Base-by-base conservation (phyloP, 805 yeast species). In the Saitoella complicata region DNA sequence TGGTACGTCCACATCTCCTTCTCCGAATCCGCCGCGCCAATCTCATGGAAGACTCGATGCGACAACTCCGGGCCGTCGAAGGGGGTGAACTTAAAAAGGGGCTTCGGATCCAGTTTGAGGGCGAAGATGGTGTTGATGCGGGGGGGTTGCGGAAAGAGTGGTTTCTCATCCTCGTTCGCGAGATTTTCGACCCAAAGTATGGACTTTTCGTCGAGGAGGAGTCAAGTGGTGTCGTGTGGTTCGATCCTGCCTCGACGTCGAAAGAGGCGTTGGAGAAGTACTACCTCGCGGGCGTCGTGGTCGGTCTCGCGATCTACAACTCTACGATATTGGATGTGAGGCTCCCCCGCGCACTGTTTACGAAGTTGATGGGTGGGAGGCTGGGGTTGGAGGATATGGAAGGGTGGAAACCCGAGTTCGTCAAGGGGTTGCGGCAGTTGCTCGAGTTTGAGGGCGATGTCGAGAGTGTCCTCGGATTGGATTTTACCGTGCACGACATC, bases 61-160 rank as follows among this genome's bases (percentile, higher is more conserved):
- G 53, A 8, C 59, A 58, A 40, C 63, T 73, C 6, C 69, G 74
- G 32, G 45, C 47, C 38, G 44, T 47, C n/a, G 60, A 67, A 3
- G 21, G 21, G 21, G 58, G 59, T 7, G 83, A 82, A 54, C 66
- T 86, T 46, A 76, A 80, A 53, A 86, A 87, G 55, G 72, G 84
- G 1, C 61, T 88, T 32, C 71, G 75, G 49, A 79, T 91, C 6
- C 87, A 82, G 53, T 88, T 91, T 58, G 64, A 79, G 4, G 78
- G 78, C 47, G 98, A 88, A 56, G 93, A 87, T 0, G 98, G 97
- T 0, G 73, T 88, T 21, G 98, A 88, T 64, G 96, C 86, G 0
- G 97, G 98, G 1, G 98, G 98, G 0, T 68, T 88, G 47, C 75
- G 80, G 54, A 87, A 86, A 56, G 98, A 88, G 56, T 88, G 98